phyloP scores from a whole-genome alignment of 2,329 filamentous ascomycete species.

The Beauveria bassiana region DNA sequence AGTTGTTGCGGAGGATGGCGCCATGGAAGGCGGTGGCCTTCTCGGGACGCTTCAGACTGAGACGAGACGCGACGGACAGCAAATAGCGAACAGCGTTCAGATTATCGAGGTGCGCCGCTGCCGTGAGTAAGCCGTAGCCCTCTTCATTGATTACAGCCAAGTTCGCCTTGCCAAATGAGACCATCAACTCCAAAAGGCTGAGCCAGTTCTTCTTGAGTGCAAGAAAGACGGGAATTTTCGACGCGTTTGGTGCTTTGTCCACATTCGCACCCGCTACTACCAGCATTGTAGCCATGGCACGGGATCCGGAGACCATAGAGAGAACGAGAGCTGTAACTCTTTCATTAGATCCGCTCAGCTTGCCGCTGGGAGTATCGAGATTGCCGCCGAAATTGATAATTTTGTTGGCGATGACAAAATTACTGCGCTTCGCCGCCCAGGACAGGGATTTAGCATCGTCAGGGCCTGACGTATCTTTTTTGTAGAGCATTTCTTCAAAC shows the following conservation, averaged over 20 bases:
- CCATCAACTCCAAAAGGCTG: background rate
- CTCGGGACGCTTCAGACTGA: background rate
- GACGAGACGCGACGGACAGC: background rate
- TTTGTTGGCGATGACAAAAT: background rate
- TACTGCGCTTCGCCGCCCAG: background rate
- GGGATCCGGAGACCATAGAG: background rate
- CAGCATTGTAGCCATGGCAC: background rate
- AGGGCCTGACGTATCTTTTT: background rate
- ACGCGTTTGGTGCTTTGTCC: background rate
- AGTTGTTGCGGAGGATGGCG: background rate
- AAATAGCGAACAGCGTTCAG: background rate
- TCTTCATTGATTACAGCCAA: background rate
- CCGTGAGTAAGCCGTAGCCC: background rate
- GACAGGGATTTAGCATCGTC: background rate
- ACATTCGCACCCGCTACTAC: background rate
- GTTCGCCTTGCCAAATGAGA: background rate
- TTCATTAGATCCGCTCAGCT: accelerated
- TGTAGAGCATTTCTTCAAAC: background rate
- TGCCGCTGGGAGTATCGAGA: background rate
- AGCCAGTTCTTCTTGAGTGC: background rate
- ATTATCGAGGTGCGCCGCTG: background rate
- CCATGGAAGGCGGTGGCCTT: background rate
- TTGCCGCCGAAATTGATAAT: background rate
- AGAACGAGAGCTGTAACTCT: background rate
- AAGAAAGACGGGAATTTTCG: background rate